These are phyloP conservation scores for Clohesyomyces aquaticus DNA, from an alignment of 495 filamentous ascomycete species.

Conservation along the genomic window DNA sequence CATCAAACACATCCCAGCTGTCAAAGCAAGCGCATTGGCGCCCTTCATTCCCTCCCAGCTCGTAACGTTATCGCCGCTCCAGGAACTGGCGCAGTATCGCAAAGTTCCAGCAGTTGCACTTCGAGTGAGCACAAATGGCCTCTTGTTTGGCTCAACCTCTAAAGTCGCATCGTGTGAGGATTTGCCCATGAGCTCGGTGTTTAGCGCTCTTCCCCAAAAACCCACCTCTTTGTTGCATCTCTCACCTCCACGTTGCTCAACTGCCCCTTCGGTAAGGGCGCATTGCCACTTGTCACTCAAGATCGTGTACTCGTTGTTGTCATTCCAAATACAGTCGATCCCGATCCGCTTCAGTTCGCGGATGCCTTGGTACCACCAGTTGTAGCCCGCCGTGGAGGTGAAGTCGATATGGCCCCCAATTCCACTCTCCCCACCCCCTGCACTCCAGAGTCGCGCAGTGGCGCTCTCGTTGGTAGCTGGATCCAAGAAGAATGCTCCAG, in stretches of 20 bases:
- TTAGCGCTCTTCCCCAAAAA: slow-evolving; percentile 65
- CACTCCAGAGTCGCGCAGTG: slow-evolving; percentile 67
- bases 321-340: slow-evolving; percentile 75
- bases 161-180: slow-evolving; percentile 66
- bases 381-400: slow-evolving; percentile 63
- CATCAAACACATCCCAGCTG: slow-evolving; percentile 66
- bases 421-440: slow-evolving; percentile 67
- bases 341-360: slow-evolving; percentile 61
- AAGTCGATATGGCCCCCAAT: slow-evolving; percentile 74
- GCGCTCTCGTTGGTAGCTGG: slow-evolving; percentile 57
- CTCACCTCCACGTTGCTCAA: slow-evolving; percentile 14
- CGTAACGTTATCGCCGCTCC: slow-evolving; percentile 56
- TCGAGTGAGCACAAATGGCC: slow-evolving; percentile 69
- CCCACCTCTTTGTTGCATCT: slow-evolving; percentile 51
- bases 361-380: slow-evolving; percentile 71
- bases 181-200: slow-evolving; percentile 69
- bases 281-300: slow-evolving; percentile 66
- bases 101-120: slow-evolving; percentile 70
- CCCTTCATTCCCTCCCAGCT: slow-evolving; percentile 65
- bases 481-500: slow-evolving; percentile 64
- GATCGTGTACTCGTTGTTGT: slow-evolving; percentile 74
- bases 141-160: slow-evolving; percentile 56
- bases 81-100: slow-evolving; percentile 66
- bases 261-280: slow-evolving; percentile 50
- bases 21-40: slow-evolving; percentile 66